These are phyloP conservation scores for Binderoboletus segoi DNA, from an alignment of 1,284 basidiomycete species.

Conservation along the genomic window DNA sequence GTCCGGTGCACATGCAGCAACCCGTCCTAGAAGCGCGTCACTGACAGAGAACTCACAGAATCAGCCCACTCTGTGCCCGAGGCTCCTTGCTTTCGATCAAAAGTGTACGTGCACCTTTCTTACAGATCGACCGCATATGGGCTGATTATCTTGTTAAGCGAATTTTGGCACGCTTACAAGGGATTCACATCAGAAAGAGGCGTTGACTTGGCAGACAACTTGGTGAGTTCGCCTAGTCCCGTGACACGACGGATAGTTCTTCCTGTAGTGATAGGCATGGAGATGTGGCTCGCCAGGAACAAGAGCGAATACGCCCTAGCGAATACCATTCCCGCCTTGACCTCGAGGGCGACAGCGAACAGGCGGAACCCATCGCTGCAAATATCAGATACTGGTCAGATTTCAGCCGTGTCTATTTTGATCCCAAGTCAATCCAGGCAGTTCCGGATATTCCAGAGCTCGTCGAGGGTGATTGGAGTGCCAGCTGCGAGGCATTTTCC, in stretches of 20 bases:
- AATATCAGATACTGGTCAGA: constrained; percentile 78
- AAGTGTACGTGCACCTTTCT: constrained; percentile 50
- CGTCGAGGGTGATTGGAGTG: constrained; percentile 57
- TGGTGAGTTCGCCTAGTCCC: constrained; percentile 24
- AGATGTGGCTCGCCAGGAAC: constrained; percentile 51
- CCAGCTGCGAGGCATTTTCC: constrained; percentile 53
- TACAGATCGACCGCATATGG: not conserved
- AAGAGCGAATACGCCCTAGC: constrained; percentile 54
- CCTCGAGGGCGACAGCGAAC: constrained; percentile 32
- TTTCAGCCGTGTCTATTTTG: constrained; percentile 68
- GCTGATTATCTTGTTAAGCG: constrained; percentile 40
- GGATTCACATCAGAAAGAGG: constrained; percentile 27
- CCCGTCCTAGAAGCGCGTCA: not conserved
- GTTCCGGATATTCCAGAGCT: constrained; percentile 57
- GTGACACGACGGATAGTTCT: not conserved
- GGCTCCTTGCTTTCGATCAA: constrained; percentile 64
- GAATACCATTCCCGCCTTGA: constrained; percentile 57
- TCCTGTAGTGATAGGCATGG: constrained; percentile 49
- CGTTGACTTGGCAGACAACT: constrained; percentile 36
- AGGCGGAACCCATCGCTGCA: constrained; percentile 20
- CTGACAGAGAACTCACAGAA: constrained; percentile 43
- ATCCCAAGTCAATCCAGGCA: constrained; percentile 63
- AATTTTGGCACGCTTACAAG: constrained; percentile 64
- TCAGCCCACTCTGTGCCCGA: constrained; percentile 59
- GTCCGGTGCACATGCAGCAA: constrained; percentile 18